Conservation (phyloP, 495 filamentous ascomycete species). For the Lasiosphaeria hispida region DNA sequence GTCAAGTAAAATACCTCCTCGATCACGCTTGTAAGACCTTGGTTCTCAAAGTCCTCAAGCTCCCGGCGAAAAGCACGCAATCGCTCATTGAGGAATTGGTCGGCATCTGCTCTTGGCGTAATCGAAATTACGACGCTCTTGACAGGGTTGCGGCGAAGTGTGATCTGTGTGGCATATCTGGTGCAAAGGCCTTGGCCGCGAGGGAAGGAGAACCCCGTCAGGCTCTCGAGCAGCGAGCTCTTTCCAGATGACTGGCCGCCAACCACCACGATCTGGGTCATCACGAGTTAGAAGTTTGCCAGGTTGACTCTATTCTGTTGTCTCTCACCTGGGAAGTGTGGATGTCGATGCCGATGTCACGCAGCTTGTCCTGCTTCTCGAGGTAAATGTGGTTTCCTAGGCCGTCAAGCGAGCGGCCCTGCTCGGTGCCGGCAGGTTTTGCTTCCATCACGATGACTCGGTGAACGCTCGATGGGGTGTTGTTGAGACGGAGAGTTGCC, state of each 20-base stretch:
- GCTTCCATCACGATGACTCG: too few relatives aligned
- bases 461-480: too few relatives aligned
- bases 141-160: conserved; percentile 42
- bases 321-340: conserved; percentile 16
- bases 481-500: too few relatives aligned
- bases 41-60: conserved; percentile 19
- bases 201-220: conserved; percentile 55
- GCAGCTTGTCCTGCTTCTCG: conserved; percentile 22
- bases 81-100: background rate
- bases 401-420: too few relatives aligned
- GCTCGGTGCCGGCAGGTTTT: too few relatives aligned
- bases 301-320: background rate
- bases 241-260: conserved; percentile 56
- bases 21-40: conserved; percentile 29
- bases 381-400: conserved; percentile 14
- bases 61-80: conserved; percentile 21
- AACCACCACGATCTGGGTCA: conserved; percentile 38
- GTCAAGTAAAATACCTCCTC: conserved; percentile 19
- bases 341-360: conserved; percentile 25
- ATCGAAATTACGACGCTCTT: conserved; percentile 42
- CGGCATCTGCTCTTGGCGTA: conserved; percentile 37
- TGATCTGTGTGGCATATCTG: conserved; percentile 59
- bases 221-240: conserved; percentile 49
- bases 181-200: conserved; percentile 54
- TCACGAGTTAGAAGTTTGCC: background rate